phyloP scores from a whole-genome alignment of 257 asterid species.

The Nicotiana sylvestris region DNA sequence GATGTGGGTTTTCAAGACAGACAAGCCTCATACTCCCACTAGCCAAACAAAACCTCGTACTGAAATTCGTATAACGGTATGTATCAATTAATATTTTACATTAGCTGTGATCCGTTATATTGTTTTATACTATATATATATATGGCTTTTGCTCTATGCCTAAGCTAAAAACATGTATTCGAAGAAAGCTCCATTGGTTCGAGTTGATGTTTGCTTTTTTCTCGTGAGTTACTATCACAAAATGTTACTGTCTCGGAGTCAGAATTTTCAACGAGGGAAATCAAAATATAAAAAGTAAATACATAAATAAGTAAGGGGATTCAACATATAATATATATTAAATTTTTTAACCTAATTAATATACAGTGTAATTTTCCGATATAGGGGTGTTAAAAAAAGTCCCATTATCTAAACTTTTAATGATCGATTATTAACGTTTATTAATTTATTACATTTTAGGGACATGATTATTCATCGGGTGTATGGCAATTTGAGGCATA shows the following conservation, averaged over 20 bases:
- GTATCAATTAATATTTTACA: no score
- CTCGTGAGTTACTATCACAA: neutral
- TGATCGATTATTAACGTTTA: neutral
- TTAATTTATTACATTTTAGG: slow-evolving; percentile 17
- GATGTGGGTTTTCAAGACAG: slow-evolving; percentile 22
- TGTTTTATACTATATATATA: neutral
- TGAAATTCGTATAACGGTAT: slow-evolving; percentile 15
- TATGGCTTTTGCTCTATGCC: neutral
- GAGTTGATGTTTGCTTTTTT: neutral
- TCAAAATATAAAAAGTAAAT: no score
- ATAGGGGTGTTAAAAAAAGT: no score
- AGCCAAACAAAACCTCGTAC: slow-evolving; percentile 20
- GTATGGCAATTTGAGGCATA: slow-evolving; percentile 39
- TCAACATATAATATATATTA: no score
- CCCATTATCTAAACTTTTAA: no score
- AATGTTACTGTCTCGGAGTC: no score
- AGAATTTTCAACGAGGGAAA: no score
- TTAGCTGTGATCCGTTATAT: neutral
- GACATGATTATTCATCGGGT: slow-evolving; percentile 28
- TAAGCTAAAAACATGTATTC: neutral
- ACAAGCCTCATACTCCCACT: slow-evolving; percentile 16
- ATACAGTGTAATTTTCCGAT: no score
- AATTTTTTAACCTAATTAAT: no score
- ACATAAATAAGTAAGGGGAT: no score
- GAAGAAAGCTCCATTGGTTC: neutral